phyloP scores from a whole-genome alignment of 1,139 yeast genomes.

The Suhomyces wounanorum region DNA sequence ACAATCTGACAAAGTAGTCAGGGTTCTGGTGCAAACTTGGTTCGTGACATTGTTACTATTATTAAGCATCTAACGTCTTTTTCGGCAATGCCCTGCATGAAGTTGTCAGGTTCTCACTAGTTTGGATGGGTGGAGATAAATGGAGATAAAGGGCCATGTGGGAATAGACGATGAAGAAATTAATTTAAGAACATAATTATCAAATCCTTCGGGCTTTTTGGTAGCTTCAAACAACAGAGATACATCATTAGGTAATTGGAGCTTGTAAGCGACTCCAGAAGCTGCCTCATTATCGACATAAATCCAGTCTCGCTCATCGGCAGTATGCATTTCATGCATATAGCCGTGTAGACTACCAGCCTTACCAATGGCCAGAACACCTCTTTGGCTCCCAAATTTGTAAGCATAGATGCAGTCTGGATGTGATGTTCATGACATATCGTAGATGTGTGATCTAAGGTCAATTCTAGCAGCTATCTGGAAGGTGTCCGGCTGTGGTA shows the following conservation, averaged over 20 bases:
- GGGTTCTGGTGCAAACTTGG: neutral
- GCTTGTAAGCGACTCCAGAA: neutral
- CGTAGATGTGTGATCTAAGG: neutral
- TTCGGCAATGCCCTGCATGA: neutral
- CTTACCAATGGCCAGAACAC: neutral
- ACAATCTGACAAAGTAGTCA: neutral
- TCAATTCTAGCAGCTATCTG: too few species aligned
- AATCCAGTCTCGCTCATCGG: neutral
- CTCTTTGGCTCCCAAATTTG: constrained; percentile 1
- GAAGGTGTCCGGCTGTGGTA: too few species aligned
- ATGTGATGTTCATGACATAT: neutral
- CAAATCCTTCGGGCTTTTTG: too few species aligned
- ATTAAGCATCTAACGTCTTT: neutral
- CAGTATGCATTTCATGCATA: constrained; percentile 1
- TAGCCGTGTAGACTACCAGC: neutral
- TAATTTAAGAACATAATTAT: too few species aligned
- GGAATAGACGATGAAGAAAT: neutral
- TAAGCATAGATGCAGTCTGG: constrained; percentile 1
- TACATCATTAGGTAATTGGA: neutral
- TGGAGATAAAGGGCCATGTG: neutral
- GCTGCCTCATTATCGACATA: neutral
- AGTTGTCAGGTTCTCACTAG: neutral
- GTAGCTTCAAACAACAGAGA: too few species aligned
- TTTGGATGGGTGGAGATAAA: neutral
- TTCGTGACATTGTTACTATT: neutral